Evolutionary conservation across 2,329 filamentous ascomycete genomes (phyloP).

Genomic region (Calonectria naviculata): DNA sequence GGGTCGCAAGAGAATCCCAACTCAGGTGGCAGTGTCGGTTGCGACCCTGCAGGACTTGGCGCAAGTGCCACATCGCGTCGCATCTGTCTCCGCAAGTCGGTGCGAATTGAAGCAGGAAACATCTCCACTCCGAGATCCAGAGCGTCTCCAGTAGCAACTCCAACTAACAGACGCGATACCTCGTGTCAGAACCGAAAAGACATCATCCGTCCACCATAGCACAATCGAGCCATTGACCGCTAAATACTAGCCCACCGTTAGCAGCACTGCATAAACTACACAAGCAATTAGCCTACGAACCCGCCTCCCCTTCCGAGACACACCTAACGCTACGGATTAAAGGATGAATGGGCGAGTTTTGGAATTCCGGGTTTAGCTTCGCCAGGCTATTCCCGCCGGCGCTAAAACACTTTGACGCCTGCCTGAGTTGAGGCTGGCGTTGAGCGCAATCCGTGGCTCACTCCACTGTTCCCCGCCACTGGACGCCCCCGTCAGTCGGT

Average conservation of each 20-base stretch:
- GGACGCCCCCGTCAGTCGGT: not conserved
- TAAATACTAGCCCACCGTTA: too few relatives aligned
- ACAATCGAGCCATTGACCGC: too few relatives aligned
- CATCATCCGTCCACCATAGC: too few relatives aligned
- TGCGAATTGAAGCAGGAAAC: not conserved
- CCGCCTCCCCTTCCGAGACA: too few relatives aligned
- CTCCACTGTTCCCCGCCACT: not conserved
- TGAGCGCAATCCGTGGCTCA: not conserved
- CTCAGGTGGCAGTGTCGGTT: not conserved
- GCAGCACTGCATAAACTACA: too few relatives aligned
- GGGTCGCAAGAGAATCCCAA: not conserved
- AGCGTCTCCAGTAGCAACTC: not conserved
- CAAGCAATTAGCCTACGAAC: too few relatives aligned
- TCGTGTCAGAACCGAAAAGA: too few relatives aligned
- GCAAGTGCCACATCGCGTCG: not conserved
- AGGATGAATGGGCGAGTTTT: not conserved
- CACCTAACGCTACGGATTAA: not conserved
- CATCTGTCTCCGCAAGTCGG: not conserved
- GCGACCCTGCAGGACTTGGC: not conserved
- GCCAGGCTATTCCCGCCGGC: not conserved
- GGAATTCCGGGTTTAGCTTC: not conserved
- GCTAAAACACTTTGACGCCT: not conserved
- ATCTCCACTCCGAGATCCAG: not conserved
- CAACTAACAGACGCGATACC: not conserved
- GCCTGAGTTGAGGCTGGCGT: not conserved